These are phyloP conservation scores for Claviceps africana DNA, from an alignment of 2,329 filamentous ascomycete species.

Conservation along the genomic window DNA sequence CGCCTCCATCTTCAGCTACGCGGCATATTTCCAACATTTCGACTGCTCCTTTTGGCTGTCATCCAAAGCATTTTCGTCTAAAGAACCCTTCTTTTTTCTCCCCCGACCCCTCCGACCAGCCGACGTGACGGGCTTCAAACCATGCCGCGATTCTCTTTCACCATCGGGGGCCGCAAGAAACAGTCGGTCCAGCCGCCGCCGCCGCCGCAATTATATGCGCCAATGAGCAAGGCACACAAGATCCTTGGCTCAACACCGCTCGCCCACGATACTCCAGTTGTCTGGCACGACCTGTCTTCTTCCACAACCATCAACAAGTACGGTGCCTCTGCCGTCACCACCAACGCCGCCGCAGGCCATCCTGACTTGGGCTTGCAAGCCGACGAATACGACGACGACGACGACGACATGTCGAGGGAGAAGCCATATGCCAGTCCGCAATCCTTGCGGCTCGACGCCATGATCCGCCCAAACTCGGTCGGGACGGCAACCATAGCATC, in stretches of 20 bases:
- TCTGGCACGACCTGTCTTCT: conserved; percentile 30
- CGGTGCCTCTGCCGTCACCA: conserved; percentile 26
- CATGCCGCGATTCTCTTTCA: conserved; percentile 35
- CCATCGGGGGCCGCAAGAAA: conserved; percentile 34
- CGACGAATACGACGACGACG: conserved; percentile 9
- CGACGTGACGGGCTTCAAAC: background rate
- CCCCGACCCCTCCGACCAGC: background rate
- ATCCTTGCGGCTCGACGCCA: conserved; percentile 10
- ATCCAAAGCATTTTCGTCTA: background rate
- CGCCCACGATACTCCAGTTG: conserved; percentile 24
- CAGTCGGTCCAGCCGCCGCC: conserved; percentile 16
- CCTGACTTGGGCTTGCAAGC: conserved; percentile 8
- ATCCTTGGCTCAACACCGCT: conserved; percentile 33
- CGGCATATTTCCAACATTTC: background rate
- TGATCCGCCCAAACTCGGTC: conserved; percentile 2
- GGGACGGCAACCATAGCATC: conserved; percentile 22
- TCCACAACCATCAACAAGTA: conserved; percentile 27
- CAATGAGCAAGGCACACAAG: conserved; percentile 37
- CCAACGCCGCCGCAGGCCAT: conserved; percentile 12
- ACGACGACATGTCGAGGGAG: conserved; percentile 25
- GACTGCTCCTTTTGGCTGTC: background rate
- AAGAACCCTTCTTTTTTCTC: background rate
- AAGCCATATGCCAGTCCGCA: conserved; percentile 30
- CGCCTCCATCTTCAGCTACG: background rate
- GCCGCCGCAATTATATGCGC: conserved; percentile 16